phyloP scores from a whole-genome alignment of 176 grass and related monocot species.

The Musa schizocarpa region DNA sequence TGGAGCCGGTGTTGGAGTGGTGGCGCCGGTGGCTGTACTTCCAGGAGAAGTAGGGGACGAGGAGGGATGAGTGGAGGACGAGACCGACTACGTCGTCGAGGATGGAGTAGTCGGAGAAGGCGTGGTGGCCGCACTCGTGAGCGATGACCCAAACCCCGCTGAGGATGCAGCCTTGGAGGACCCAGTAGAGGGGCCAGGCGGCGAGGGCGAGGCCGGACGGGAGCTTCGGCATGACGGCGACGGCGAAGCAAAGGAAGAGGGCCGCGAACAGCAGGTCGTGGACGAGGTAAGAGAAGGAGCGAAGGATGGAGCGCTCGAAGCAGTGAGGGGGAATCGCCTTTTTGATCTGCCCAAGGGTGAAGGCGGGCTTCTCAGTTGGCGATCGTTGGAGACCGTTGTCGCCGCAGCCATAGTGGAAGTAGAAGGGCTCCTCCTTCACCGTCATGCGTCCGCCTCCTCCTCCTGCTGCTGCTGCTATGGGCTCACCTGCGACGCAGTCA shows the following conservation, averaged over 20 bases:
- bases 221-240: constrained; percentile 44
- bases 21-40: constrained; percentile 93
- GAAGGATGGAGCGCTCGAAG: constrained; percentile 66
- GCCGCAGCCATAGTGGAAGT: not conserved
- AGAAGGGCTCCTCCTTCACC: constrained; percentile 31
- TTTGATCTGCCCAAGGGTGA: constrained; percentile 84
- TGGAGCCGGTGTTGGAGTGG: constrained; percentile 87
- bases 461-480: constrained; percentile 62
- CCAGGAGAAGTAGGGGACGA: constrained; percentile 94
- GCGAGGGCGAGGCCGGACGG: constrained; percentile 25
- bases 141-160: constrained; percentile 87
- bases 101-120: constrained; percentile 68
- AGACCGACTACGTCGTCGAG: constrained; percentile 72
- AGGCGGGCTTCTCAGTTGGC: constrained; percentile 57
- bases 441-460: constrained; percentile 54
- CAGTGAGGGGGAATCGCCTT: constrained; percentile 91
- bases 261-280: constrained; percentile 51
- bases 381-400: constrained; percentile 29
- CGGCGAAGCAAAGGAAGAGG: constrained; percentile 47
- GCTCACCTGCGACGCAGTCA: too few species aligned
- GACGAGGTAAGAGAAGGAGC: constrained; percentile 77
- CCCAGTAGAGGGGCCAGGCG: constrained; percentile 71
- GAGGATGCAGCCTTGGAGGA: constrained; percentile 56
- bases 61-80: constrained; percentile 74
- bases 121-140: constrained; percentile 91